Evolutionary conservation across 768 basidiomycete species (phyloP).

Genomic region (Gelatoporia subvermispora): DNA sequence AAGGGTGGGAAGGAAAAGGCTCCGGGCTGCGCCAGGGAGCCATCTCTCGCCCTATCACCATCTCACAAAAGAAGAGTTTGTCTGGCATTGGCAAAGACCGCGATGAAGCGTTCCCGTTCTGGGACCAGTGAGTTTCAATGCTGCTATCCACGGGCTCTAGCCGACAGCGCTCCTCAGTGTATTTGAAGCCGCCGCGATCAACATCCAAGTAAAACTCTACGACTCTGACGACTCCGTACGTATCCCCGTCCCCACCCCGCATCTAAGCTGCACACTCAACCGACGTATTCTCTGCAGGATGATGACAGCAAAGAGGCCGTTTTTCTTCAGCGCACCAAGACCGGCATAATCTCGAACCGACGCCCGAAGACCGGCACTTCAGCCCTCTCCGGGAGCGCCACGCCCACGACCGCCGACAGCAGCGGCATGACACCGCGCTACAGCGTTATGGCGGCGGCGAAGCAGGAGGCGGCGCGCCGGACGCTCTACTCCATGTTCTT

Average conservation of each 20-base stretch:
- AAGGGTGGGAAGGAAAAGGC: constrained; percentile 89
- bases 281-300: constrained; percentile 12
- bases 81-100: constrained; percentile 87
- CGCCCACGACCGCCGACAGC: constrained; percentile 39
- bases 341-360: constrained; percentile 73
- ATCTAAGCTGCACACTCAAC: constrained; percentile 11
- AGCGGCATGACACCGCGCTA: constrained; percentile 30
- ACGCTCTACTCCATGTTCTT: constrained; percentile 79
- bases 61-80: constrained; percentile 82
- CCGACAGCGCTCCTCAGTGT: constrained; percentile 39
- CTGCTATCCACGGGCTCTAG: neutral
- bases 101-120: constrained; percentile 95
- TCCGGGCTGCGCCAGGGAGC: constrained; percentile 81
- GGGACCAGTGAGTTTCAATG: constrained; percentile 81
- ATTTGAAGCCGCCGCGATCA: constrained; percentile 76
- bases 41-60: constrained; percentile 67
- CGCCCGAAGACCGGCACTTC: constrained; percentile 49
- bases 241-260: neutral
- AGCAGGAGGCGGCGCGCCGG: constrained; percentile 72
- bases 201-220: constrained; percentile 68
- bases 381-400: constrained; percentile 32
- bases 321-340: constrained; percentile 53
- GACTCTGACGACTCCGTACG: constrained; percentile 32
- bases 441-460: constrained; percentile 59
- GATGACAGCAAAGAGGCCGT: constrained; percentile 7